Base-by-base conservation (phyloP, 108 stramenopile species). In the Fragilariopsis cylindrus region DNA sequence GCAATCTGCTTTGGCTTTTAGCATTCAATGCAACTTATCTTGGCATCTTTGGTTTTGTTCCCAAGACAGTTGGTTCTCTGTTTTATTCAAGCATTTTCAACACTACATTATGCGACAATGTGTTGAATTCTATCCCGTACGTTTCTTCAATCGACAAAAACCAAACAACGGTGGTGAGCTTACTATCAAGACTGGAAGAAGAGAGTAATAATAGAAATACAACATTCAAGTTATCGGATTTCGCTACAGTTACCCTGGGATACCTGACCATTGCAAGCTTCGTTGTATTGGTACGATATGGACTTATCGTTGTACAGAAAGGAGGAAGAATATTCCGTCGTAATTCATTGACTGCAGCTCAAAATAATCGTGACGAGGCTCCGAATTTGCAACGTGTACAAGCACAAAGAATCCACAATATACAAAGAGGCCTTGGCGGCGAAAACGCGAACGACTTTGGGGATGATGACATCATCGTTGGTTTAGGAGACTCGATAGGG, bases 21-120 rank as follows among this genome's bases (percentile, higher is more conserved):
- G 92, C 95, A 5, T 98, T 97, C 81, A 93, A 96, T 75, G 94
- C 93, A 50, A 85, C 95, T 1, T 98, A 95, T 71, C 82, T 98
- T n/a, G 94, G 91, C 16, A 74, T 96, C 56, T 98, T 98, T 66
- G 87, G 85, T 8, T 96, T 96, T 65, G 73, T 94, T 41, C 97
- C 97, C 42, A 87, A 81, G 42, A 73, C 81, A 41, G 74, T 95
- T 43, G 97, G 97, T 44, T 76, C 75, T 7, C 54, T 71, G 16
- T 70, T 78, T 0, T 74, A 77, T 58, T 71, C 74, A 12, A 58
- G 60, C n/a, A 5, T 76, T 48, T 69, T 80, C 44, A 80, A 80
- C 19, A 79, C 74, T 7, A 83, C 82, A 19, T 19, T 52, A 44
- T 71, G 57, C 58, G 66, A 64, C 48, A 74, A 67, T 11, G 39